Conservation (phyloP, 768 basidiomycete species). For the Lanmaoa rubissima region DNA sequence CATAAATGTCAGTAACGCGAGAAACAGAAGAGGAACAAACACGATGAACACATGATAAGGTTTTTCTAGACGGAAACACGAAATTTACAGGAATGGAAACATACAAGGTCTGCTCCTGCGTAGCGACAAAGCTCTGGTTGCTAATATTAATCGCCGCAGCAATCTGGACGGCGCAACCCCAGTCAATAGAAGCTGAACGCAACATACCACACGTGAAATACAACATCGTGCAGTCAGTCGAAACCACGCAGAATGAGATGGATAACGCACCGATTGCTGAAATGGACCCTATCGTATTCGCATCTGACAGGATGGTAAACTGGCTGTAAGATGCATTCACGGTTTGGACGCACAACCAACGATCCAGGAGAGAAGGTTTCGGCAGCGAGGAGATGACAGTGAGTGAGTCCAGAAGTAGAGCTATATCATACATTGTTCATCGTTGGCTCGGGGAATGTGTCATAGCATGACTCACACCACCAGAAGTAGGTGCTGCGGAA, state of each 20-base stretch:
- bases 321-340: not conserved
- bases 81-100: slow-evolving; percentile 1
- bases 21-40: not conserved
- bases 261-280: slow-evolving; percentile 33
- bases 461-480: slow-evolving; percentile 31
- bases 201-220: not conserved
- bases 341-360: slow-evolving; percentile 53
- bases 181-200: slow-evolving; percentile 55
- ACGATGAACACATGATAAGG: slow-evolving; percentile 46
- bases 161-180: slow-evolving; percentile 63
- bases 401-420: slow-evolving; percentile 71
- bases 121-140: slow-evolving; percentile 36
- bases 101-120: slow-evolving; percentile 45
- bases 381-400: slow-evolving; percentile 52
- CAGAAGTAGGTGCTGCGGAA: slow-evolving; percentile 43
- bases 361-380: slow-evolving; percentile 63
- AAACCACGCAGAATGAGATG: not conserved
- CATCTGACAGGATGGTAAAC: slow-evolving; percentile 28
- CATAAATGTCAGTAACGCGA: not conserved
- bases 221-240: not conserved
- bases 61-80: not conserved
- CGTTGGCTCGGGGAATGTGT: not conserved
- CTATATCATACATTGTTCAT: slow-evolving; percentile 23
- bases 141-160: slow-evolving; percentile 64
- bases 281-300: slow-evolving; percentile 56